Conservation (phyloP, 352 stramenopile genomes). For the Phytophthora citricola region DNA sequence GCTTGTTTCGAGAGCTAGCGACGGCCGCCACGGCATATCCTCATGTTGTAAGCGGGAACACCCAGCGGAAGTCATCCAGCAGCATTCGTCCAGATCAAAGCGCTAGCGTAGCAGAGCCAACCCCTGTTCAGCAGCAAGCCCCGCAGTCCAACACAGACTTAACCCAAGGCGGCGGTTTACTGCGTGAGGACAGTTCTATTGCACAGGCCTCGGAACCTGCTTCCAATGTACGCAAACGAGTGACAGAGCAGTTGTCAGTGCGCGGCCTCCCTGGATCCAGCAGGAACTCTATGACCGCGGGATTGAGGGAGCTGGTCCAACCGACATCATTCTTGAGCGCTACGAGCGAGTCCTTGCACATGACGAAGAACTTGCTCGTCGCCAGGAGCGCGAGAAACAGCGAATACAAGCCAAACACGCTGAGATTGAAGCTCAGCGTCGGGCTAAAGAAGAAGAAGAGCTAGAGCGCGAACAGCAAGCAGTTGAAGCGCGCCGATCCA, state of each 20-base stretch:
- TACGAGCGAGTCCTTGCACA: slow-evolving; percentile 50
- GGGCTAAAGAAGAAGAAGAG: slow-evolving; percentile 43
- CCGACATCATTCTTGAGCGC: slow-evolving; percentile 46
- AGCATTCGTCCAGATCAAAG: slow-evolving; percentile 7
- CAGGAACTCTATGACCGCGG: slow-evolving; percentile 83
- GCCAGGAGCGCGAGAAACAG: slow-evolving; percentile 15
- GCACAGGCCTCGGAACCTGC: neutral
- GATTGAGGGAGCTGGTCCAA: slow-evolving; percentile 60
- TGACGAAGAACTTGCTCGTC: slow-evolving; percentile 36
- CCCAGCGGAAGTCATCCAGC: neutral
- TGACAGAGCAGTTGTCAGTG: slow-evolving; percentile 37
- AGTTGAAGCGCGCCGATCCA: slow-evolving; percentile 40
- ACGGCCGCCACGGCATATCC: slow-evolving; percentile 2
- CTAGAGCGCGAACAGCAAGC: slow-evolving; percentile 46
- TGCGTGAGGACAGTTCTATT: neutral
- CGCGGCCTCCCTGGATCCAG: slow-evolving; percentile 75
- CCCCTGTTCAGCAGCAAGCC: neutral
- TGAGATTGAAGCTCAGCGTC: slow-evolving; percentile 36
- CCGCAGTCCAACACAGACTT: neutral
- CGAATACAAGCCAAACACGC: slow-evolving; percentile 33
- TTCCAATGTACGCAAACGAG: slow-evolving; percentile 21
- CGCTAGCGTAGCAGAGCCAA: neutral
- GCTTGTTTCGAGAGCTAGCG: slow-evolving; percentile 58
- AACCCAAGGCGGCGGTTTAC: neutral
- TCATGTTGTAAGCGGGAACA: neutral